These are phyloP conservation scores for Biscutella laevigata DNA, from an alignment of 441 rosid genomes.

Conservation along the genomic window DNA sequence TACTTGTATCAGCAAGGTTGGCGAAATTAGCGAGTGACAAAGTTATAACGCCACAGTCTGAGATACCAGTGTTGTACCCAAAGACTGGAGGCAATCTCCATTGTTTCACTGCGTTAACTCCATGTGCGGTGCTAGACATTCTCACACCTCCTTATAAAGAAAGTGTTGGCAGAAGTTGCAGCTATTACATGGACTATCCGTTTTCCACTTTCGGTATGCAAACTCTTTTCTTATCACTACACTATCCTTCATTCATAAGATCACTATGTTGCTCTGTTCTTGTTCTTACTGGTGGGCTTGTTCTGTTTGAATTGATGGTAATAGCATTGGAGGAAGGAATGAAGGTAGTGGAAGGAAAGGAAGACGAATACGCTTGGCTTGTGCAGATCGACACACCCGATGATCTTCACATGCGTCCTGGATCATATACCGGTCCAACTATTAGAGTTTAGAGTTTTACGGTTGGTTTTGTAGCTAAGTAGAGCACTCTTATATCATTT, in stretches of 20 bases:
- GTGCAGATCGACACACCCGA: constrained; percentile 60
- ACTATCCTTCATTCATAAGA: not conserved
- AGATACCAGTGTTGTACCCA: constrained; percentile 65
- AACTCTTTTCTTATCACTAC: not conserved
- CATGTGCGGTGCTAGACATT: constrained; percentile 81
- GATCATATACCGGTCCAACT: constrained; percentile 51
- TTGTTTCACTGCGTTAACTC: constrained; percentile 82
- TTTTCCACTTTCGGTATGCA: constrained; percentile 48
- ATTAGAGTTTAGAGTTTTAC: constrained; percentile 29
- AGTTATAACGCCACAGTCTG: constrained; percentile 57
- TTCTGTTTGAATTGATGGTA: constrained; percentile 5
- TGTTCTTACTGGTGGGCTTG: not conserved
- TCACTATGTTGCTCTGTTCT: constrained; percentile 1
- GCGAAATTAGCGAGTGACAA: constrained; percentile 58
- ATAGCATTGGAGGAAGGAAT: constrained; percentile 35
- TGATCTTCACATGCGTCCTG: constrained; percentile 58
- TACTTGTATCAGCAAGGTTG: constrained; percentile 52
- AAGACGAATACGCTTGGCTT: constrained; percentile 78
- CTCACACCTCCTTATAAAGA: constrained; percentile 83
- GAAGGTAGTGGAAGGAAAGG: constrained; percentile 34
- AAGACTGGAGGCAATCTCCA: constrained; percentile 81
- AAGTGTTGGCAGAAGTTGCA: constrained; percentile 63
- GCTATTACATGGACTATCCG: constrained; percentile 76
- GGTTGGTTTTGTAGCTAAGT: not conserved
- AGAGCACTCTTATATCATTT: constrained; percentile 15